Percentiles rank a stretch among this genome's conserved stretches.
These are phyloP conservation scores for Epichloe bromicola DNA, from an alignment of 2,329 filamentous ascomycete genomes.

Conservation along the genomic window DNA sequence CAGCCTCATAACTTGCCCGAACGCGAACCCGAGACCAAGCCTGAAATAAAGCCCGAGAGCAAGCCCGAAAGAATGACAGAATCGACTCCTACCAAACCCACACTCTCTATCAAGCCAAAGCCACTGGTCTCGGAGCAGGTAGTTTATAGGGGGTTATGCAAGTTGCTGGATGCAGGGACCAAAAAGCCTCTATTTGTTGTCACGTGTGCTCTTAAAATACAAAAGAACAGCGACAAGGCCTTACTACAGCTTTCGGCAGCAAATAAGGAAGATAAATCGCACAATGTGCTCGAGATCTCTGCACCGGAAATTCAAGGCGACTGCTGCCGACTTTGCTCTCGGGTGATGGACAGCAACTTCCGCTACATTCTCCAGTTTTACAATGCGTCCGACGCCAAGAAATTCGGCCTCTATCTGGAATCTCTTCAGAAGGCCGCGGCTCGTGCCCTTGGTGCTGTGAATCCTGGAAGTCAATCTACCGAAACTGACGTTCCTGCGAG, in stretches of 20 bases:
- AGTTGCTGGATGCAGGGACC: constrained; percentile 6
- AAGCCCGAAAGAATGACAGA: not conserved
- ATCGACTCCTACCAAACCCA: not conserved
- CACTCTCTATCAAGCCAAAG: not conserved
- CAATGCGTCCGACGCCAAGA: constrained; percentile 5
- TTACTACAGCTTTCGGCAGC: constrained; percentile 10
- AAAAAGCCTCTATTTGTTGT: constrained; percentile 4
- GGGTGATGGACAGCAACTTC: not conserved
- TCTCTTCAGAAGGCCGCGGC: constrained; percentile 7
- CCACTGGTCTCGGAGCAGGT: constrained; percentile 4
- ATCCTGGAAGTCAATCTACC: not conserved
- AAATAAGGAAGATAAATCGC: constrained; percentile 4
- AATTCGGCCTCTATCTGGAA: constrained; percentile 8
- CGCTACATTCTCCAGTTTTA: constrained; percentile 11
- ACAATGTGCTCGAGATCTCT: constrained; percentile 13
- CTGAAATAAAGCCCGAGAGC: not conserved
- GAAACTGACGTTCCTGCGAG: not conserved
- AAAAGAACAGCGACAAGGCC: constrained; percentile 6
- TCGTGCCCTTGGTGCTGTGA: not conserved
- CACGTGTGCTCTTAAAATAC: constrained; percentile 10
- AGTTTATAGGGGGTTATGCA: constrained; percentile 10
- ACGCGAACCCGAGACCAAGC: not conserved
- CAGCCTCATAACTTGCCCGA: not conserved
- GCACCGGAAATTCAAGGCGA: constrained; percentile 8
- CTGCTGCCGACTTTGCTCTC: constrained; percentile 11